Percentiles rank a stretch among this genome's conserved stretches.
Evolutionary conservation across 768 basidiomycete species (phyloP).

Genomic region (Pleurotus eryngii): DNA sequence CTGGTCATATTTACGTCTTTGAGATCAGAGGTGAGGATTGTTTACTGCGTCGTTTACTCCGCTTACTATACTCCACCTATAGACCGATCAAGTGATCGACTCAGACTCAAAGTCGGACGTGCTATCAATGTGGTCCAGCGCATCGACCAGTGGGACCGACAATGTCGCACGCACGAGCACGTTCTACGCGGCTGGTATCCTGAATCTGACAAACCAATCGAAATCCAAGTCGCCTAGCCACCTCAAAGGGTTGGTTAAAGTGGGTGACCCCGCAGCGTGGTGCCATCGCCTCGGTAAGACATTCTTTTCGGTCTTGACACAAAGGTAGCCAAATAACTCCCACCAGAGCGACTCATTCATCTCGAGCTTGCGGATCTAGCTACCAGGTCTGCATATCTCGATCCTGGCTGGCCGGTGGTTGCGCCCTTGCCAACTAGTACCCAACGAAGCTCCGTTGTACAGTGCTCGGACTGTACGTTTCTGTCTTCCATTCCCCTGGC

Average conservation of each 20-base stretch:
- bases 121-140: constrained; percentile 70
- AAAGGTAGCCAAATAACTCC: background rate
- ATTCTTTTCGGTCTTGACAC: too few relatives aligned
- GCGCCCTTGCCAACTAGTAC: background rate
- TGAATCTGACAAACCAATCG: constrained; percentile 28
- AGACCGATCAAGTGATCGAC: constrained; percentile 29
- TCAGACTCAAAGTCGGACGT: constrained; percentile 79
- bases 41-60: background rate
- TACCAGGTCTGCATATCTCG: constrained; percentile 55
- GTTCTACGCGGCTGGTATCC: constrained; percentile 77
- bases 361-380: constrained; percentile 74
- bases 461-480: constrained; percentile 1
- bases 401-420: constrained; percentile 39
- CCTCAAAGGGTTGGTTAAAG: constrained; percentile 53
- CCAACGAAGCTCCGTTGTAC: background rate
- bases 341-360: constrained; percentile 72
- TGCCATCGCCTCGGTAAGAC: constrained; percentile 54
- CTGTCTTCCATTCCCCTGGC: background rate
- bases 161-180: constrained; percentile 75
- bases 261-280: constrained; percentile 58
- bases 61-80: background rate
- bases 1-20: constrained; percentile 81
- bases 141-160: constrained; percentile 77
- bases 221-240: background rate
- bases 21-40: constrained; percentile 62